Evolutionary conservation across 441 rosid genomes (phyloP), one percentile per base, ranked within the genome.

Genomic region (Gossypium lobatum): DNA sequence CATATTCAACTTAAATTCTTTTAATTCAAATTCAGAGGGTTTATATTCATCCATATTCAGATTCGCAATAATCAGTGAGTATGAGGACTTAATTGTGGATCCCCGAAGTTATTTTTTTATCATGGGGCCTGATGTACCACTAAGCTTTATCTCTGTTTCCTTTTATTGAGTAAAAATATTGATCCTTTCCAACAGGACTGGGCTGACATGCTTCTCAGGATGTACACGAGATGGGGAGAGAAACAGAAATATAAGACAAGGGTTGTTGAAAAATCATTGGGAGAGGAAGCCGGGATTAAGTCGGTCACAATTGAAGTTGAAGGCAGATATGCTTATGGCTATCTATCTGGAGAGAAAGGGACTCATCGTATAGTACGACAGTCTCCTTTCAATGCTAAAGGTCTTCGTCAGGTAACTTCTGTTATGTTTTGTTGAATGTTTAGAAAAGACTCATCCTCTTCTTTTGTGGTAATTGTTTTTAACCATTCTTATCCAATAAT

Each of bases 281-380:
- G 97, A 80, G 97, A 95, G 76, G 97, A 95, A 87, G 98, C 98
- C 54, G 98, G 98, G 76, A 91, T 95, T 77, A 95, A 95, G 83
- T 95, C 97, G 0, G 98, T 87, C 20, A 89, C 90, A 0, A 68
- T 95, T 80, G 98, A 95, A 86, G 76, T 95, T 42, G 94, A 88
- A 76, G 97, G 97, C 9, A 93, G 89, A 60, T 92, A 89, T 83
- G 97, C 97, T 1, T 95, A 89, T 75, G 98, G 98, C 72, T 92
- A 92, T 74, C 79, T 95, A 60, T 92, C 96, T 9, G 93, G 97
- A 58, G 98, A 95, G 82, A 95, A 92, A 86, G 97, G 98, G 77
- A 92, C 98, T 2, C 98, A 95, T 62, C 85, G 98, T 68, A 92
- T 95, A 21, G 94, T 95, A 13, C 83, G 97, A 20, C 98, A 95